phyloP scores from a whole-genome alignment of 345 rosid genomes.

The Citrus inodora region DNA sequence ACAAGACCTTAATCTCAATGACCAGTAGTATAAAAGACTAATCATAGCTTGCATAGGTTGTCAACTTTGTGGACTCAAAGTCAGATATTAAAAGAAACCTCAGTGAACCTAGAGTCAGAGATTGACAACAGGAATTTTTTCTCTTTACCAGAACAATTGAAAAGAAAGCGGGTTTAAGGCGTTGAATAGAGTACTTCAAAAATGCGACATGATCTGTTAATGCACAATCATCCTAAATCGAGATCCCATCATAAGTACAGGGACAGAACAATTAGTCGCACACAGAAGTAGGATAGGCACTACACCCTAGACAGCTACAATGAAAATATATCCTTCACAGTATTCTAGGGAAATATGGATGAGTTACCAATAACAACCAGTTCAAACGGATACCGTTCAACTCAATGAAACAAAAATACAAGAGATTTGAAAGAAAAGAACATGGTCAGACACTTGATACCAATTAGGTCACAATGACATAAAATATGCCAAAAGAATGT shows the following conservation, averaged over 20 bases:
- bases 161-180: not conserved
- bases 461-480: not conserved
- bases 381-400: not conserved
- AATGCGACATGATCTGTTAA: not conserved
- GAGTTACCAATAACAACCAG: not conserved
- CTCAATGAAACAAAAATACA: not conserved
- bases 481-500: not conserved
- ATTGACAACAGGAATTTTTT: not conserved
- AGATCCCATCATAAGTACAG: not conserved
- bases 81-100: not conserved
- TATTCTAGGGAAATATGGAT: not conserved
- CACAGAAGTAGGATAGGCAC: not conserved
- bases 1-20: not conserved
- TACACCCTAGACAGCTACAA: not conserved
- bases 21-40: not conserved
- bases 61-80: not conserved
- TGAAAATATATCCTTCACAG: not conserved
- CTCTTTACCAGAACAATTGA: not conserved
- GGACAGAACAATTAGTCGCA: not conserved
- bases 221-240: not conserved
- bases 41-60: not conserved
- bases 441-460: not conserved
- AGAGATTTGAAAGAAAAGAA: not conserved
- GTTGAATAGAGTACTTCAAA: not conserved
- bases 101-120: not conserved